Evolutionary conservation across 2,329 filamentous ascomycete genomes (phyloP), one percentile per base, ranked within the genome.

Genomic region (Paracamarosporium sp.): DNA sequence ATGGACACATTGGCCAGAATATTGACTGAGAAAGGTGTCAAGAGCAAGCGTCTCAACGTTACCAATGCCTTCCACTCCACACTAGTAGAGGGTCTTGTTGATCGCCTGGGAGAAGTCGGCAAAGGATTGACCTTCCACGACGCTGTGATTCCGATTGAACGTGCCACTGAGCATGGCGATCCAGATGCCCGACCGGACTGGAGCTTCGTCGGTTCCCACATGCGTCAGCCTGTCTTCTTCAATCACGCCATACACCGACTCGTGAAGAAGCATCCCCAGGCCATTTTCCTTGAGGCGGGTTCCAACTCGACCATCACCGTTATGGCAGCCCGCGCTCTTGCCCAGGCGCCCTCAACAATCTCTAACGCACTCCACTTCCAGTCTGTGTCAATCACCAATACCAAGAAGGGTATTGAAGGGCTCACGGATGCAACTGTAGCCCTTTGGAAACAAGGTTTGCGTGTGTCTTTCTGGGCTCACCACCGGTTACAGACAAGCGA

Each of bases 151-250:
- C 69, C 57, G 0, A 3, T 79, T 1, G 75, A 79, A 22, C 50
- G 31, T 33, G 27, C 53, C 8, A 48, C 36, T 22, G 36, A 48
- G 12, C 28, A 20, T 27, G 8, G n/a, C 12, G 35, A 20, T 24
- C n/a, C 20, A 41, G n/a, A 13, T n/a, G n/a, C n/a, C n/a, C n/a
- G n/a, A n/a, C 12, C 12, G 35, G 11, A 41, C 38, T 4, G 27
- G 38, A 12, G 17, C 35, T 22, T 44, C 13, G 43, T 64, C 8
- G 46, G 75, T 0, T 51, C 73, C 0, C 82, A 84, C 50, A 76
- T 80, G 65, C 61, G 81, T 1, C 38, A 76, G 0, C 79, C 82
- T 0, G 82, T 84, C 0, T 82, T 71, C 61, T 82, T 82, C 60
- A 35, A 71, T 22, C 70, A 82, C 7, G 83, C 79, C 0, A 55